Evolutionary conservation across 345 rosid genomes (phyloP), one percentile per base, ranked within the genome.

Genomic region (Ricinus communis): DNA sequence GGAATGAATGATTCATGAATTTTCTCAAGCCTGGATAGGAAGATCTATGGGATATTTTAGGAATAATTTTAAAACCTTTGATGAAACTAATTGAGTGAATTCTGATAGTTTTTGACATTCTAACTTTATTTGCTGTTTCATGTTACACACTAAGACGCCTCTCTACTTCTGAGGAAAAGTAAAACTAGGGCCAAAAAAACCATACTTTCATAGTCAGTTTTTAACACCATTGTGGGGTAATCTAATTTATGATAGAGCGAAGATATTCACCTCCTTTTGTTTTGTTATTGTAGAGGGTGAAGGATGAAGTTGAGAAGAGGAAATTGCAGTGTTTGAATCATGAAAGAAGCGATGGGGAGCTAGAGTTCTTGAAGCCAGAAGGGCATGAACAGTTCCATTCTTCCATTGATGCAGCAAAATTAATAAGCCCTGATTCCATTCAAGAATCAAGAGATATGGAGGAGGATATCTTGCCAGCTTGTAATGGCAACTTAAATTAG

Each of bases 241-340:
- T n/a, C n/a, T n/a, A n/a, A n/a, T n/a, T n/a, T n/a, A n/a, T n/a
- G n/a, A n/a, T n/a, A n/a, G n/a, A n/a, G n/a, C n/a, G n/a, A n/a
- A n/a, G n/a, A n/a, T n/a, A 14, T 51, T 51, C 19, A n/a, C 4
- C 56, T 11, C 33, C 36, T 60, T 52, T 22, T 56, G 19, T 52
- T 62, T 68, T 36, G 33, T 18, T 18, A 55, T 77, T 81, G 41
- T 81, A 95, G 99, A 88, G 84, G 70, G 89, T 92, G 22, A 85
- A 83, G 68, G 94, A 95, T 16, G 97, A 90, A 81, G 82, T 92
- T 71, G 82, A 86, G 66, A 80, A 73, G 71, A 82, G 96, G 83
- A 87, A 81, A 81, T 69, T 70, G 76, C 85, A 79, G 50, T 55
- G 36, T 58, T 45, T 40, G 78, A 66, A 43, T 22, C 52, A n/a